These are phyloP conservation scores for Erodium maritimum DNA, from an alignment of 345 rosid genomes.

Conservation along the genomic window DNA sequence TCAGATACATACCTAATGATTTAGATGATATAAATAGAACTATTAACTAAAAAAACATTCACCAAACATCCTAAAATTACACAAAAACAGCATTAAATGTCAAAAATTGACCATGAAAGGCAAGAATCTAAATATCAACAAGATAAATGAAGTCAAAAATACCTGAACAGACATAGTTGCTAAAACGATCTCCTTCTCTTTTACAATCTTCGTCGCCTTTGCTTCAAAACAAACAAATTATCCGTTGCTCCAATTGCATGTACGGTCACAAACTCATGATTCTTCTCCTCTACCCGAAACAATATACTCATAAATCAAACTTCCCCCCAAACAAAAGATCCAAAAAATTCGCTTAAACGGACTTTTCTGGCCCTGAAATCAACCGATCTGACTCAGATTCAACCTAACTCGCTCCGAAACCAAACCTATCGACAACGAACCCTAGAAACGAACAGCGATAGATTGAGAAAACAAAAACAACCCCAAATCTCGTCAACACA, in stretches of 20 bases:
- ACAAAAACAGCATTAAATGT: neutral
- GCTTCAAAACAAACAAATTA: neutral
- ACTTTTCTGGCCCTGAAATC: no score
- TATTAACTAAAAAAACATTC: neutral
- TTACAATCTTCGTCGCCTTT: neutral
- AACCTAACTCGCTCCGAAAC: no score
- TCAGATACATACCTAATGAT: no score
- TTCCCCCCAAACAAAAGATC: no score
- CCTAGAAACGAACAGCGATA: neutral
- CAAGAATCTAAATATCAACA: no score
- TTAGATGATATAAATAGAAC: no score
- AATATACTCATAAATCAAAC: neutral
- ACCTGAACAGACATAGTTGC: conserved; percentile 50
- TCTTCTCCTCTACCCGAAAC: neutral
- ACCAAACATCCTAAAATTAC: no score
- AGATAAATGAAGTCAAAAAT: conserved; percentile 1
- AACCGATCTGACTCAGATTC: no score
- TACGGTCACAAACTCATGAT: neutral
- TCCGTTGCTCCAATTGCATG: neutral
- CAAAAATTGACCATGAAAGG: neutral
- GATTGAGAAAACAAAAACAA: neutral
- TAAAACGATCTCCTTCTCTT: conserved; percentile 11
- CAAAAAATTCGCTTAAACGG: no score
- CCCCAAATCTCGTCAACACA: neutral
- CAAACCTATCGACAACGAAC: no score